A percentile compares a stretch with the other conserved stretches of the same genome.
phyloP scores from a whole-genome alignment of 2,329 filamentous ascomycete species.

The Neofusicoccum umdonicola region DNA sequence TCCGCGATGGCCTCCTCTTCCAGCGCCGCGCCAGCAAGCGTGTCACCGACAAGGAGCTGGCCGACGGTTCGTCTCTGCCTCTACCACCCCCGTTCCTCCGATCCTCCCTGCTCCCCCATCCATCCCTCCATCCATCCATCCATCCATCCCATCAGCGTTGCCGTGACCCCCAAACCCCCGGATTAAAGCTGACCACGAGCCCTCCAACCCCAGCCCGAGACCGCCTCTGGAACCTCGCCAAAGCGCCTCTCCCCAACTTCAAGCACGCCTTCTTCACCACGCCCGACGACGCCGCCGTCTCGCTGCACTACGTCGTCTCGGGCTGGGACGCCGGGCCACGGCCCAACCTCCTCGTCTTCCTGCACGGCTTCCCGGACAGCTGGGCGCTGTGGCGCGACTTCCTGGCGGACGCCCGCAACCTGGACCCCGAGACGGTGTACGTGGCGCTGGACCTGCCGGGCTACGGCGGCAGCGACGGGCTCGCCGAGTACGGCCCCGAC shows the following conservation, averaged over 20 bases:
- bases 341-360: conserved; percentile 48
- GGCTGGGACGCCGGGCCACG: conserved; percentile 12
- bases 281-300: conserved; percentile 34
- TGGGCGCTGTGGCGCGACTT: conserved; percentile 55
- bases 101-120: neutral
- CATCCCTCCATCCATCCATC: neutral
- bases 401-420: conserved; percentile 29
- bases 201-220: conserved; percentile 43
- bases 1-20: conserved; percentile 30
- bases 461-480: conserved; percentile 56
- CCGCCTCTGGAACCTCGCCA: conserved; percentile 54
- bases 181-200: conserved; percentile 2
- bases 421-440: conserved; percentile 40
- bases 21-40: conserved; percentile 23
- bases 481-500: conserved; percentile 50
- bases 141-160: neutral
- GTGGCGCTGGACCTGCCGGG: conserved; percentile 59
- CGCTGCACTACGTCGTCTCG: conserved; percentile 56
- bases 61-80: conserved; percentile 23
- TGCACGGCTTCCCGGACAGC: conserved; percentile 62
- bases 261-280: conserved; percentile 53
- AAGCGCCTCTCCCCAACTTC: conserved; percentile 44
- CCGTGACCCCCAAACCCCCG: neutral
- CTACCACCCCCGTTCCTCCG: neutral
- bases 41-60: conserved; percentile 30